Evolutionary conservation across 164 flowering plant genomes (phyloP).

Genomic region (Buxus sempervirens): DNA sequence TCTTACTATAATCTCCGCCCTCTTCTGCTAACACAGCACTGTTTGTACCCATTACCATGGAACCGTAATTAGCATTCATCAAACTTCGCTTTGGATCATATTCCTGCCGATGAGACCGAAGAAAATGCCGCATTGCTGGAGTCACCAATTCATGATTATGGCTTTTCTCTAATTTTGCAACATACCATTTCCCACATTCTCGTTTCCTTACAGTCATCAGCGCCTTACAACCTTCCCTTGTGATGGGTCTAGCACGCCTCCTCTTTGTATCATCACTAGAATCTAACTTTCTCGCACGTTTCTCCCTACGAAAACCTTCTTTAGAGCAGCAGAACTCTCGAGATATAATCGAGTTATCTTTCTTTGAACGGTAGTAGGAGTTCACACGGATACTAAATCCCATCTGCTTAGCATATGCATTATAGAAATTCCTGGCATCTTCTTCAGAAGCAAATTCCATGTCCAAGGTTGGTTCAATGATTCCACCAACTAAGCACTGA

Average conservation of each 20-base stretch:
- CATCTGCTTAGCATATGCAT: constrained; percentile 45
- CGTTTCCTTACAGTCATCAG: constrained; percentile 32
- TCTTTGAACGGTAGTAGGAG: constrained; percentile 35
- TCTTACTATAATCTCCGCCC: constrained; percentile 16
- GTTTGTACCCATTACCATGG: constrained; percentile 11
- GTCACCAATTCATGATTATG: constrained; percentile 38
- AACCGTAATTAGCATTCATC: constrained; percentile 1
- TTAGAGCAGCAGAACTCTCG: constrained; percentile 37
- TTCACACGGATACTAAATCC: constrained; percentile 50
- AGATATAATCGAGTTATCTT: constrained; percentile 35
- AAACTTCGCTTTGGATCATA: constrained; percentile 16
- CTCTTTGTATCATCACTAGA: constrained; percentile 24
- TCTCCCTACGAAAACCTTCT: constrained; percentile 35
- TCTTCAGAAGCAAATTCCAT: constrained; percentile 53
- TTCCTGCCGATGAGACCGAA: constrained; percentile 29
- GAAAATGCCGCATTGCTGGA: constrained; percentile 32
- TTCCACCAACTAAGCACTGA: constrained; percentile 22
- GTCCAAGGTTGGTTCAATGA: constrained; percentile 39
- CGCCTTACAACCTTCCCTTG: constrained; percentile 39
- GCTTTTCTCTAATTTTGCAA: constrained; percentile 27
- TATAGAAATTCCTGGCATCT: constrained; percentile 45
- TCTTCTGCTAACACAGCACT: constrained; percentile 16
- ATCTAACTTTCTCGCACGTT: constrained; percentile 19
- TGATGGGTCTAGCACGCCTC: constrained; percentile 32
- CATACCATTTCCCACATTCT: constrained; percentile 32